Evolutionary conservation across 768 basidiomycete genomes (phyloP), one percentile per base, ranked within the genome.

Genomic region (Mycena floridula): DNA sequence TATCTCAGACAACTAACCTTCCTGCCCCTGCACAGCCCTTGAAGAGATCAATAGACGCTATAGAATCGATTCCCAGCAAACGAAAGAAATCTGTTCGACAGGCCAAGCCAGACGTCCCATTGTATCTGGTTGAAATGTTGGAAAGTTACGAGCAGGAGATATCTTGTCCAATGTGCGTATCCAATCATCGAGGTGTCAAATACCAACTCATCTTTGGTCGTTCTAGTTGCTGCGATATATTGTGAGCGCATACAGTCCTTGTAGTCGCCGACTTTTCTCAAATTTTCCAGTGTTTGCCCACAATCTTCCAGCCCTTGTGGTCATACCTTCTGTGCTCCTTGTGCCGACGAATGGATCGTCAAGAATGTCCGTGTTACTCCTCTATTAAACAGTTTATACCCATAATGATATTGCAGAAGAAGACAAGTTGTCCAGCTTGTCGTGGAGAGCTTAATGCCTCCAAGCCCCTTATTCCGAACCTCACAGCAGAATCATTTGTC

Each of bases 221-320:
- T 42, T 47, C 4, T 49, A 88, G 85, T 57, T 89, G 86, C 49
- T 84, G 66, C 60, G 85, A 88, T 55, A 63, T 85, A 24, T 68
- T 86, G 85, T 83, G 58, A 54, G 81, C 64, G 22, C 32, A 24
- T 12, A 13, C 15, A 18, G 25, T 25, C 1, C 28, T 28, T 47
- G 24, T 9, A 21, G 25, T 35, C 44, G 21, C 36, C 30, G 30
- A 43, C 46, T n/a, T 50, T 42, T n/a, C 32, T 24, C n/a, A 9
- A 23, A 7, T 27, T 16, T 21, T 44, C 12, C 48, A 86, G 85
- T 44, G 81, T 75, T 25, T 74, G 71, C 25, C 68, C 82, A 3
- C 79, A 87, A 55, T 49, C 79, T 22, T 70, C 75, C 20, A 84
- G 79, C 54, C 82, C 85, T 2, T 89, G 86, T 52, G 86, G 86